Conservation (phyloP, 140 eudicot species). For the Stevia rebaudiana region DNA sequence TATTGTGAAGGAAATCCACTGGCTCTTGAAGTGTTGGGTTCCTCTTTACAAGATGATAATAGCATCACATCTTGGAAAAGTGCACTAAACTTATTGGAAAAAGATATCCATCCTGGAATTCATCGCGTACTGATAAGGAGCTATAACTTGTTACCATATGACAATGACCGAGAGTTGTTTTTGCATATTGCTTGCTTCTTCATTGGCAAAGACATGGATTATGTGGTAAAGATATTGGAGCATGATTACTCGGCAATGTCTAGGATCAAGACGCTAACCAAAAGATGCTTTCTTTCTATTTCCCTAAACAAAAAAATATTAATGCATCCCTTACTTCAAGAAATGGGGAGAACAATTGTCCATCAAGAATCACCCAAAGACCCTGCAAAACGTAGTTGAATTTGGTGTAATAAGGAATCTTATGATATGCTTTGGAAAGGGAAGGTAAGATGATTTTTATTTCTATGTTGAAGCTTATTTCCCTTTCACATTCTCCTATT, state of each 20-base stretch:
- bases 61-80: neutral
- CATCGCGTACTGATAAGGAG: constrained; percentile 13
- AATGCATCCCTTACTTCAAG: constrained; percentile 33
- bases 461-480: too few species aligned
- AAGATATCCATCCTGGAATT: neutral
- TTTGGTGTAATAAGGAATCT: constrained; percentile 25
- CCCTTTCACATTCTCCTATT: too few species aligned
- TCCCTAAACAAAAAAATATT: constrained; percentile 13
- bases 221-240: constrained; percentile 23
- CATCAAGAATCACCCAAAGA: constrained; percentile 25
- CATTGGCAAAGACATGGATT: constrained; percentile 25
- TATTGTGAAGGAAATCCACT: constrained; percentile 30
- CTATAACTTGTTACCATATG: constrained; percentile 1
- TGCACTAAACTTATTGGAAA: neutral
- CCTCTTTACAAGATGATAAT: constrained; percentile 1
- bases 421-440: constrained; percentile 8
- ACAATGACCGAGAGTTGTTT: constrained; percentile 13
- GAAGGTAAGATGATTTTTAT: constrained; percentile 21
- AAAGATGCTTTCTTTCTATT: constrained; percentile 16
- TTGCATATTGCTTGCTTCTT: constrained; percentile 40
- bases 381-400: constrained; percentile 30
- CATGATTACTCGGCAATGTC: constrained; percentile 17
- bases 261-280: constrained; percentile 17
- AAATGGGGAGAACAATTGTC: constrained; percentile 33
- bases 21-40: constrained; percentile 30